These are phyloP conservation scores for Astathelohania contejeani DNA, from an alignment of 371 early-diverging fungal species.

Conservation along the genomic window DNA sequence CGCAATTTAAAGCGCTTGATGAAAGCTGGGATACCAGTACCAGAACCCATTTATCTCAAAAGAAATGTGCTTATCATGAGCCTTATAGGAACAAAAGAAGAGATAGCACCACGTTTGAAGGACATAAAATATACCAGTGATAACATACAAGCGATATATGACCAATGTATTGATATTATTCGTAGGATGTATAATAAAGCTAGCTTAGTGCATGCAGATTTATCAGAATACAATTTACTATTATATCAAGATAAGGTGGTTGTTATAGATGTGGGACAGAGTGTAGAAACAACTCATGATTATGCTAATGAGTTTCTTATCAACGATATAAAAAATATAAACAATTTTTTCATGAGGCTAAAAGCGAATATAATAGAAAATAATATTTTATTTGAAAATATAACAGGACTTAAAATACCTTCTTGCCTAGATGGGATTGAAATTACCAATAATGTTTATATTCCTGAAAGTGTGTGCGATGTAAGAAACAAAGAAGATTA, in stretches of 20 bases:
- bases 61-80: slow-evolving; percentile 90
- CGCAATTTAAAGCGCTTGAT: slow-evolving; percentile 80
- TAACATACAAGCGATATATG: slow-evolving; percentile 59
- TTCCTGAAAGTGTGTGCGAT: slow-evolving; percentile 34
- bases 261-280: slow-evolving; percentile 95
- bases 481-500: slow-evolving; percentile 35
- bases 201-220: slow-evolving; percentile 87
- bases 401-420: slow-evolving; percentile 39
- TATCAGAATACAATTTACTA: slow-evolving; percentile 94
- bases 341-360: slow-evolving; percentile 65
- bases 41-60: slow-evolving; percentile 72
- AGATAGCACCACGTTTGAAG: slow-evolving; percentile 68
- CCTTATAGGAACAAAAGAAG: slow-evolving; percentile 74
- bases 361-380: slow-evolving; percentile 19
- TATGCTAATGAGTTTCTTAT: slow-evolving; percentile 85
- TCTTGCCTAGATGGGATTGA: slow-evolving; percentile 27
- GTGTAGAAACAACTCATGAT: slow-evolving; percentile 95
- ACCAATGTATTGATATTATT: slow-evolving; percentile 68
- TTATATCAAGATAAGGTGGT: slow-evolving; percentile 26
- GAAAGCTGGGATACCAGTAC: slow-evolving; percentile 75
- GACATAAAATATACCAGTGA: slow-evolving; percentile 63
- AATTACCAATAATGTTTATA: slow-evolving; percentile 26
- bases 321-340: slow-evolving; percentile 82
- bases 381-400: slow-evolving; percentile 39
- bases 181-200: slow-evolving; percentile 81